Conservation (phyloP, 345 rosid genomes). For the Capsella bursapastoris region DNA sequence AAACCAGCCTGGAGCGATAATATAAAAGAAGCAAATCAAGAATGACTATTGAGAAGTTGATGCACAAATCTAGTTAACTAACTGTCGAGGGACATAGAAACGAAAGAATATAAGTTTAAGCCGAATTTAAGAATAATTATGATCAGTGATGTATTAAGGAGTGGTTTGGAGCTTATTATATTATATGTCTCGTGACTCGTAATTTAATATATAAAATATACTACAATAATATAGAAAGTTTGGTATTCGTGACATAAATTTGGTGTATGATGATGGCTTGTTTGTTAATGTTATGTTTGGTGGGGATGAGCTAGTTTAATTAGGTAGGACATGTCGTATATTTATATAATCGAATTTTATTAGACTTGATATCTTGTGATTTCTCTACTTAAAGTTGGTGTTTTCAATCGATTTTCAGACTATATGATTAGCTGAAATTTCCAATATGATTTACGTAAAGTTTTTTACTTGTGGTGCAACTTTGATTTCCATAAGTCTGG, state of each 20-base stretch:
- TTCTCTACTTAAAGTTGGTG: too few relatives aligned
- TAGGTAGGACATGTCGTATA: slow-evolving; percentile 1
- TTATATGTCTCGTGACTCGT: background rate
- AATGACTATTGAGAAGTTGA: background rate
- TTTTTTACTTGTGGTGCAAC: background rate
- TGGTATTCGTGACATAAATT: slow-evolving; percentile 11
- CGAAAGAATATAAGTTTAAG: background rate
- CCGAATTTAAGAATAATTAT: background rate
- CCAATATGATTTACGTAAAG: background rate
- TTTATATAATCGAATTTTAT: background rate
- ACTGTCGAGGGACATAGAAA: background rate
- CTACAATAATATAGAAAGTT: slow-evolving; percentile 18
- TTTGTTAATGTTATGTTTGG: slow-evolving; percentile 11
- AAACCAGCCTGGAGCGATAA: background rate
- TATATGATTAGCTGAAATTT: background rate
- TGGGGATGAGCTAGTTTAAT: slow-evolving; percentile 29
- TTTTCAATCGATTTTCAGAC: background rate
- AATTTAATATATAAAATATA: background rate
- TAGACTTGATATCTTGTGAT: too few relatives aligned
- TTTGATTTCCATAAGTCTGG: too few relatives aligned
- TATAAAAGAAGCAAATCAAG: background rate
- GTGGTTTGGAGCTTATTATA: slow-evolving; percentile 14
- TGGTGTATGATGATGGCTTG: slow-evolving; percentile 17
- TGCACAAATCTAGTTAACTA: background rate
- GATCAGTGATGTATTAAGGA: background rate